Percentiles rank a stretch among this genome's conserved stretches.
Evolutionary conservation across 2,329 filamentous ascomycete species (phyloP).

Genomic region (Blastomyces emzantsi): DNA sequence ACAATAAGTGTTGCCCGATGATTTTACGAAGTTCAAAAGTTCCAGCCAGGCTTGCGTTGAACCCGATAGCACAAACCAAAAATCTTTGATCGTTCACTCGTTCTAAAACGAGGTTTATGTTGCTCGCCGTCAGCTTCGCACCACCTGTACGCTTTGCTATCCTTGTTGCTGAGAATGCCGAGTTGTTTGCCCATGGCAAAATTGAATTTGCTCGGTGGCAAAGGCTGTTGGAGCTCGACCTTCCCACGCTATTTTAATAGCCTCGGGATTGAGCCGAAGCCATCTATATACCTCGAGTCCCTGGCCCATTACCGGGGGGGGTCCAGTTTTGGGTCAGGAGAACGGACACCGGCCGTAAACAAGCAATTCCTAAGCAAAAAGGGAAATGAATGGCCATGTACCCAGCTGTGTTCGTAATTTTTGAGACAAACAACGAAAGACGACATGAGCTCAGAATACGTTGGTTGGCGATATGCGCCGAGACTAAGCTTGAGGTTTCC

Average conservation of each 20-base stretch:
- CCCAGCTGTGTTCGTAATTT: not conserved
- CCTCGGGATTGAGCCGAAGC: constrained; percentile 2
- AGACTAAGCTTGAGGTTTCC: too few relatives aligned
- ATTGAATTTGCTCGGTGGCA: too few relatives aligned
- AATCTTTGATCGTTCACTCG: not conserved
- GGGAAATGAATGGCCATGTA: not conserved
- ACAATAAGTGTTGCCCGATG: not conserved
- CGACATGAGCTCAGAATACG: too few relatives aligned
- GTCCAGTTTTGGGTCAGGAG: not conserved
- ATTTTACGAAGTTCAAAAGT: not conserved
- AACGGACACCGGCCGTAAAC: not conserved
- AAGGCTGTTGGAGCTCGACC: not conserved
- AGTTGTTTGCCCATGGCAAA: too few relatives aligned
- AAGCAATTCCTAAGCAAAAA: not conserved
- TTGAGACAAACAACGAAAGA: too few relatives aligned
- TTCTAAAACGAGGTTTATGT: not conserved
- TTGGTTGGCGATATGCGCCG: too few relatives aligned
- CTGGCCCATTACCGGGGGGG: too few relatives aligned
- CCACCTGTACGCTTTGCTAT: not conserved
- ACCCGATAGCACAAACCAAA: not conserved
- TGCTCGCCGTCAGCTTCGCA: not conserved
- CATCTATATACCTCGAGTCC: not conserved
- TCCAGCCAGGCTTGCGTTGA: not conserved
- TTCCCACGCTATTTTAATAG: not conserved
- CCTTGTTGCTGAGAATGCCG: too few relatives aligned